Base-by-base conservation (phyloP, 2,329 filamentous ascomycete genomes). In the Ceratocystis papillata region DNA sequence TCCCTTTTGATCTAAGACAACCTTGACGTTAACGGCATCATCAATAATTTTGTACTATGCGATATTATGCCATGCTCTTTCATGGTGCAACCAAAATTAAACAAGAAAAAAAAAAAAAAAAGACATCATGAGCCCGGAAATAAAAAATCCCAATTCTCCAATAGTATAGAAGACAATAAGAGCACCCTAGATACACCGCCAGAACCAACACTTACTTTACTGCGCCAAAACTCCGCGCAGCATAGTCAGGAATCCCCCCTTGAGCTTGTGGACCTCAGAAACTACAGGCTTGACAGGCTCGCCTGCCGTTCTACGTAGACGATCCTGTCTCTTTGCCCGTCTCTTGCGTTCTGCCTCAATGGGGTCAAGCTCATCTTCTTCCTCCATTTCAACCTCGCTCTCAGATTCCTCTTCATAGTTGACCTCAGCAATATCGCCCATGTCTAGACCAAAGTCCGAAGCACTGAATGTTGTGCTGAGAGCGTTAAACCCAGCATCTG, bases 391-490 rank as follows among this genome's bases (percentile, higher is more conserved):
- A 0, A 79, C 83, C 67, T 86, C 84, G 5, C 84, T 82, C 12
- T 87, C 85, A 10, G 64, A 68, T 5, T 28, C 60, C 1, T 82
- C 83, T 1, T 77, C 79, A 66, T 94, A 90, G 57, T 84, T 84
- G 75, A 96, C 86, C 69, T 96, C 92, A 73, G 93, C 84, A 15
- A 97, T 78, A 73, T 97, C 94, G 73, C 88, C 86, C 72, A 88
- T 84, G 73, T 96, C 86, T 22, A 99, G 78, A 0, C 94, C 94
- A 77, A 99, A 99, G 76, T 99, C 94, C 62, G 83, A 84, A 25
- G 87, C 87, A 72, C 82, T 86, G 77, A 97, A 95, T 15, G 75
- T 78, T 7, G 81, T 83, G 5, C 81, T 80, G 64, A 77, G 75
- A 66, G 81, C 75, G 30, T 80, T 79, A 20, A 77, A 75, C 46